Evolutionary conservation across 768 basidiomycete genomes (phyloP), one percentile per base, ranked within the genome.

Genomic region (Xerocomellus dryophilus): DNA sequence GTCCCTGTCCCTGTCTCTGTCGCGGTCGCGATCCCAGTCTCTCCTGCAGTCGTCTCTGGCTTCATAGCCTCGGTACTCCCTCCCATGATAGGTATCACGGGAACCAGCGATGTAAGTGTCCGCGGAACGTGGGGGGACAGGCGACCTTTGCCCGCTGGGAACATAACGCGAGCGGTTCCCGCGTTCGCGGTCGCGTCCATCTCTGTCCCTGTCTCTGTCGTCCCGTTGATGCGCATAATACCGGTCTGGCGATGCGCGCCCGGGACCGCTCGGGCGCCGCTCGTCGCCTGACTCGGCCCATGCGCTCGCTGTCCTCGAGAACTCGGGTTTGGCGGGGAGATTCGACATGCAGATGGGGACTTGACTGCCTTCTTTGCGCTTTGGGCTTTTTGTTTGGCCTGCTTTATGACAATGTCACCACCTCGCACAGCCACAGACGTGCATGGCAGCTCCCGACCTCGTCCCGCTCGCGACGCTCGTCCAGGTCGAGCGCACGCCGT

Each of bases 381-480:
- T n/a, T 14, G 18, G 12, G 11, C 27, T 23, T 34, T 31, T 58
- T 66, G 66, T 66, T 66, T 66, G 66, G 52, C 25, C 12, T 27
- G 47, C 45, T 66, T 65, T 67, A 25, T 25, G 25, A 38, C 21
- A 23, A 27, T 23, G 2, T 23, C 23, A 1, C 25, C 9, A 2
- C 31, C 39, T 46, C 29, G 4, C 18, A 29, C 17, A 8, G 17
- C 27, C 27, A 27, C 47, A 9, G 7, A 21, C 32, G 15, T 34
- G 54, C 41, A 81, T 82, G 79, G 71, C 76, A 2, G 40, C 64
- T 4, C 71, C 78, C 29, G 74, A 76, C 46, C 76, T 91, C 51
- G 84, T 92, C 66, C 93, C 95, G 5, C 77, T 98, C 43, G 95
- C 95, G 3, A 88, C 91, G 2, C 74, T 88, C 5, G 71, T 79